Conservation (phyloP, 1,284 basidiomycete genomes). For the Ustilago vetiveriae region DNA sequence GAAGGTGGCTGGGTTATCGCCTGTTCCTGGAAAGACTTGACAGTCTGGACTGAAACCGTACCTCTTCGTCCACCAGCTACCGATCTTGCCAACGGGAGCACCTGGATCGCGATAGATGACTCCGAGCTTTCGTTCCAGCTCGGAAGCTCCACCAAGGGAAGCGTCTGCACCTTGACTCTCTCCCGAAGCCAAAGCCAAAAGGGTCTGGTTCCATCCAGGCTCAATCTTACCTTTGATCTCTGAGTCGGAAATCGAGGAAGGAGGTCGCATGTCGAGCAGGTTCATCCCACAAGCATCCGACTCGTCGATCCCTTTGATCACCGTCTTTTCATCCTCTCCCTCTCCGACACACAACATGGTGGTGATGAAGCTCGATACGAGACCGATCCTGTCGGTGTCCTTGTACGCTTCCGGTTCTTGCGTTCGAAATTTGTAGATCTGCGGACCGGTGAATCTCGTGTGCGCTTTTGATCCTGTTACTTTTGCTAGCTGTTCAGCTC, state of each 20-base stretch:
- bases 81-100: conserved; percentile 75
- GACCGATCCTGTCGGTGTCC: conserved; percentile 77
- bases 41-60: conserved; percentile 84
- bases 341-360: conserved; percentile 75
- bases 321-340: conserved; percentile 57
- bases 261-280: conserved; percentile 72
- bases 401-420: conserved; percentile 74
- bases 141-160: conserved; percentile 69
- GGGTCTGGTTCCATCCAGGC: conserved; percentile 51
- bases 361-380: conserved; percentile 84
- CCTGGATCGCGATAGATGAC: conserved; percentile 78
- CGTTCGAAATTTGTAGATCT: conserved; percentile 78
- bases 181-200: conserved; percentile 69
- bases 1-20: conserved; percentile 90
- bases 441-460: conserved; percentile 85
- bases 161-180: conserved; percentile 33
- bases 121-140: conserved; percentile 78
- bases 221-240: conserved; percentile 36
- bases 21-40: conserved; percentile 83
- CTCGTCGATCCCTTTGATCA: conserved; percentile 73
- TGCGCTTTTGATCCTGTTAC: conserved; percentile 85
- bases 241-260: conserved; percentile 76
- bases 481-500: conserved; percentile 76
- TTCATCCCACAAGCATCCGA: conserved; percentile 93
- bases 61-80: conserved; percentile 77